Conservation (phyloP, 2,329 filamentous ascomycete genomes). For the Salinomyces thailandicus region DNA sequence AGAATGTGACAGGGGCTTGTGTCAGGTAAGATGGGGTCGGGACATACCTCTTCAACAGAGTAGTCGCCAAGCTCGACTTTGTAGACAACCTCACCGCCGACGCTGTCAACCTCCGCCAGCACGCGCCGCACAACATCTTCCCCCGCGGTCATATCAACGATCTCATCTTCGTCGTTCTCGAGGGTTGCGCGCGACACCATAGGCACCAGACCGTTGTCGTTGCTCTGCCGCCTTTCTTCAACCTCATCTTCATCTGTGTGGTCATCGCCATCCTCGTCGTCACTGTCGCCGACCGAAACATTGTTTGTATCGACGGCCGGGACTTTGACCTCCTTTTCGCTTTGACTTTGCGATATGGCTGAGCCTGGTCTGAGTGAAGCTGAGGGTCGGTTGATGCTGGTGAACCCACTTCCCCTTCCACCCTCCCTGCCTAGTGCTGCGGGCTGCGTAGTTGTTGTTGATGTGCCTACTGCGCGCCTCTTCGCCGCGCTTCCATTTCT, state of each 20-base stretch:
- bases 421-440: too few species aligned
- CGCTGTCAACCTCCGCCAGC: conserved; percentile 27
- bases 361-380: not conserved
- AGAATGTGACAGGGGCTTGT: too few species aligned
- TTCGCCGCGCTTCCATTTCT: too few species aligned
- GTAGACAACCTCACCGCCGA: conserved; percentile 27
- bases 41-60: conserved; percentile 32
- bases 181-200: conserved; percentile 3
- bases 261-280: not conserved
- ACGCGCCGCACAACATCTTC: conserved; percentile 29
- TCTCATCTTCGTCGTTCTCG: conserved; percentile 3
- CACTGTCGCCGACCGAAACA: not conserved
- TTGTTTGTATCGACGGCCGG: conserved; percentile 11
- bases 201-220: not conserved
- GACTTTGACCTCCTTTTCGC: not conserved
- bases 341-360: not conserved
- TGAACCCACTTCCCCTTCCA: conserved; percentile 3
- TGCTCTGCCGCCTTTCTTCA: not conserved
- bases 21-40: too few species aligned
- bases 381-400: conserved; percentile 6
- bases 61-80: conserved; percentile 34
- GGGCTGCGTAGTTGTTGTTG: too few species aligned
- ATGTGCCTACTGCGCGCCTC: too few species aligned
- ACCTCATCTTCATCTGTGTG: not conserved
- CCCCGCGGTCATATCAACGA: conserved; percentile 19